Base-by-base conservation (phyloP, 2,329 filamentous ascomycete genomes). In the Exserohilum turcica region DNA sequence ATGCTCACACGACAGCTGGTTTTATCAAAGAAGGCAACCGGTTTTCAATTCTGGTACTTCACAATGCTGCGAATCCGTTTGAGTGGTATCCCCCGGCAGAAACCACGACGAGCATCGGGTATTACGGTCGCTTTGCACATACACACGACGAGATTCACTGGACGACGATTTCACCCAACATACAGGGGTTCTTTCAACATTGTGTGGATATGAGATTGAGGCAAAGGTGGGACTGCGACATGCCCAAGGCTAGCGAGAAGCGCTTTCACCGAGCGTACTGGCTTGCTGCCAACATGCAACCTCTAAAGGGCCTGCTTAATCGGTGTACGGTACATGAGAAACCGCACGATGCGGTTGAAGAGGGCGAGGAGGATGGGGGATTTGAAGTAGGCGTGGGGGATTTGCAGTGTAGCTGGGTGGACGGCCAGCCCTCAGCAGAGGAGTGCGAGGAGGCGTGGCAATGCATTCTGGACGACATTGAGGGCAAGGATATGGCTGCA, bases 211-310 rank as follows among this genome's bases (percentile, higher is more conserved):
- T 70, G 7, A 4, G 9, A 3, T 13, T 57, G 6, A 52, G 60
- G 27, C 9, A 51, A 1, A 54, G 37, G 6, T 72, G 68, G 67
- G 12, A 21, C 2, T 12, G 19, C 6, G 40, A 59, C 15, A 59
- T 59, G 51, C 6, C 12, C 6, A 59, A 45, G 3, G 52, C 66
- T 2, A 44, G 7, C 1, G 59, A 67, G n/a, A 59, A 45, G 35
- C 59, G 68, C 2, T 73, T 68, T 29, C 68, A 72, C 37, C 55
- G 54, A 1, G 66, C 68, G 6, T 73, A 72, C 40, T 72, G 68
- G 68, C 43, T 65, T 3, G 57, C 62, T 0, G 70, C 70, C 0
- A 66, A 63, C 2, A 52, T 57, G 43, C 7, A 10, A 3, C 49
- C 50, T 2, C 24, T 70, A 6, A 44, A 46, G 0, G 47, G 36